A percentile compares a stretch with the other conserved stretches of the same genome.
These are phyloP conservation scores for Trichoderma citrinoviride DNA, from an alignment of 2,329 filamentous ascomycete species.

Conservation along the genomic window DNA sequence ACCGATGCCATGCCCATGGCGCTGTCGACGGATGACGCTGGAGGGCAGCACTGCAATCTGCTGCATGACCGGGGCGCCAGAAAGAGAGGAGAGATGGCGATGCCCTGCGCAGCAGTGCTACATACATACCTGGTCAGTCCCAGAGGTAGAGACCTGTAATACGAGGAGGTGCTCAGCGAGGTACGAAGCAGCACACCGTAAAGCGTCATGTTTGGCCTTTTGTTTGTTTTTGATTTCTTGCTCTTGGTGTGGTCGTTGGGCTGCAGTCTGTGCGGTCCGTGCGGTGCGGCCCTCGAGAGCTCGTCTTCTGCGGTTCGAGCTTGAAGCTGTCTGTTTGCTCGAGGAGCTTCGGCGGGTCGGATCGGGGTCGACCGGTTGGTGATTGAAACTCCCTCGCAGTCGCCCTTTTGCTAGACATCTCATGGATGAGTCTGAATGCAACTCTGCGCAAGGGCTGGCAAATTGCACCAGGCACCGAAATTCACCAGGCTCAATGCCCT, in stretches of 20 bases:
- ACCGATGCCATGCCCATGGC: constrained; percentile 2
- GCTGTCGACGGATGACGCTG: constrained; percentile 14
- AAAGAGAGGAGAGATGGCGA: background rate
- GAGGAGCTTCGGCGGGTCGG: background rate
- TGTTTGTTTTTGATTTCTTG: background rate
- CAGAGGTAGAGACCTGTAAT: too few species aligned
- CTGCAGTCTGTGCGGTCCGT: background rate
- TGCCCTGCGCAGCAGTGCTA: background rate
- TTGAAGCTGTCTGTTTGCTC: background rate
- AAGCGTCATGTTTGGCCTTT: background rate
- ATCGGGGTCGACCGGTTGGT: background rate
- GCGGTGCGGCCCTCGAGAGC: background rate
- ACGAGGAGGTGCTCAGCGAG: background rate
- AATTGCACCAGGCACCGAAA: constrained; percentile 1
- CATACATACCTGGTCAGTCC: too few species aligned
- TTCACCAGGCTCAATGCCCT: constrained; percentile 13
- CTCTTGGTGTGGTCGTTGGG: background rate
- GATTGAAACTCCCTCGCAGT: background rate
- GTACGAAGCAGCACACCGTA: background rate
- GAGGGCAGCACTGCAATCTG: constrained; percentile 18
- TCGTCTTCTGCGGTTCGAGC: background rate
- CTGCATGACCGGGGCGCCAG: background rate
- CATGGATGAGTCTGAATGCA: background rate
- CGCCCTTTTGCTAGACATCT: background rate
- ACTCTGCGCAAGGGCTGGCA: constrained; percentile 12